Conservation (phyloP, 805 yeast species). For the Yarrowia hollandica region DNA sequence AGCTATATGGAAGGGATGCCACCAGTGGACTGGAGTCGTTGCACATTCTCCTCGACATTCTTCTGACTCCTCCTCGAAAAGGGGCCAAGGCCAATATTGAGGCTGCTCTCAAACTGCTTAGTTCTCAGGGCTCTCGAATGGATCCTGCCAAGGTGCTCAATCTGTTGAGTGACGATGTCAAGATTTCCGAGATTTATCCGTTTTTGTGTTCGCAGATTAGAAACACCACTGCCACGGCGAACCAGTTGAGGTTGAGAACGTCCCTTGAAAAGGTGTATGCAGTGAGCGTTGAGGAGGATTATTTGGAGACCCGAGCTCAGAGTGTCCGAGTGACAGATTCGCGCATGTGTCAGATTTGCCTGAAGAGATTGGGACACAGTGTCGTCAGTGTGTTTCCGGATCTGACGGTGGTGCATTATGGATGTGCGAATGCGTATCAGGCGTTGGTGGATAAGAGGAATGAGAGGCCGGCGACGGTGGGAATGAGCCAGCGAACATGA, state of each 20-base stretch:
- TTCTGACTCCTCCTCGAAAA: constrained; percentile 4
- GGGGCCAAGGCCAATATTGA: constrained; percentile 40
- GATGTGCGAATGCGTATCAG: constrained; percentile 46
- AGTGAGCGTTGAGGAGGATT: constrained; percentile 48
- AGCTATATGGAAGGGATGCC: constrained; percentile 46
- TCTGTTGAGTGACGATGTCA: constrained; percentile 53
- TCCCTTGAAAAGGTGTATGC: constrained; percentile 57
- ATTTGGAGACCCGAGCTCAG: constrained; percentile 45
- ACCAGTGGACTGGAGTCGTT: constrained; percentile 48
- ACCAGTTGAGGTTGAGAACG: constrained; percentile 47
- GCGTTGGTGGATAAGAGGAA: constrained; percentile 18
- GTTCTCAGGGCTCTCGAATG: constrained; percentile 51
- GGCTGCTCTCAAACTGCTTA: constrained; percentile 46
- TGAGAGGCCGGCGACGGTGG: not conserved
- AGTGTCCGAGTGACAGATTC: constrained; percentile 47
- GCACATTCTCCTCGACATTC: constrained; percentile 48
- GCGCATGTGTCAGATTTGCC: constrained; percentile 59
- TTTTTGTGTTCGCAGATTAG: constrained; percentile 52
- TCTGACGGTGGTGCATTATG: constrained; percentile 54
- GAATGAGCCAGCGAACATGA: no score
- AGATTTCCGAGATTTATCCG: constrained; percentile 46
- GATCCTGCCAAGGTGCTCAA: constrained; percentile 49
- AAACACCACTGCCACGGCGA: constrained; percentile 44
- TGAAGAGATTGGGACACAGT: constrained; percentile 54
- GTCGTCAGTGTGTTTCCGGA: constrained; percentile 53